phyloP scores from a whole-genome alignment of 2,329 filamentous ascomycete genomes.

The Davidsoniella eucalypti region DNA sequence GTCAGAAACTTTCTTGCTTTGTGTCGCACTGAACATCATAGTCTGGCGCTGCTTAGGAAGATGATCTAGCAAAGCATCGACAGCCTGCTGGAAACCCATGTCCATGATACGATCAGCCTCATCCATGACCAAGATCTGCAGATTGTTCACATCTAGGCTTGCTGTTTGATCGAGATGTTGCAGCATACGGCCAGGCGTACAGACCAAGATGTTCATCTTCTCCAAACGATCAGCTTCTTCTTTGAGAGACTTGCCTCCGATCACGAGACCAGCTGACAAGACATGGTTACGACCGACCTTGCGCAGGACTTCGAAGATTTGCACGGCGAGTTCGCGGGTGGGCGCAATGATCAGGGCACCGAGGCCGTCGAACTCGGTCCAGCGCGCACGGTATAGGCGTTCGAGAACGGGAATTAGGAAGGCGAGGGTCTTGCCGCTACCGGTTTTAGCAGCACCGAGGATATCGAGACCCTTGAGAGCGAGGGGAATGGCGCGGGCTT shows the following conservation, averaged over 20 bases:
- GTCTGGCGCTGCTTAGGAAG: slow-evolving; percentile 76
- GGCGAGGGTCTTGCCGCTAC: slow-evolving; percentile 85
- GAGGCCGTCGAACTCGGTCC: slow-evolving; percentile 79
- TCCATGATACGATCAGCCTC: slow-evolving; percentile 96
- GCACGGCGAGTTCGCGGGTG: slow-evolving; percentile 85
- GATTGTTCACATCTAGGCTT: slow-evolving; percentile 71
- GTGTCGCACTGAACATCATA: slow-evolving; percentile 86
- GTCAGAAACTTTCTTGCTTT: slow-evolving; percentile 87
- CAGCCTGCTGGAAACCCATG: slow-evolving; percentile 82
- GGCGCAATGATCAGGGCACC: slow-evolving; percentile 87
- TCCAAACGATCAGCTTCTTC: slow-evolving; percentile 72
- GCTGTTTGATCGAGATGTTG: slow-evolving; percentile 93
- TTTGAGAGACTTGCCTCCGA: slow-evolving; percentile 78
- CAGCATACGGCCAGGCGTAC: slow-evolving; percentile 84
- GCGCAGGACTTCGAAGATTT: slow-evolving; percentile 87
- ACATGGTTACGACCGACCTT: slow-evolving; percentile 79
- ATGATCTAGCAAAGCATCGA: slow-evolving; percentile 88
- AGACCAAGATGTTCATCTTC: slow-evolving; percentile 94
- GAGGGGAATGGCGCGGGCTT: slow-evolving; percentile 72
- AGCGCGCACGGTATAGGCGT: slow-evolving; percentile 75
- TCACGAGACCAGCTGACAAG: slow-evolving; percentile 85
- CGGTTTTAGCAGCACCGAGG: slow-evolving; percentile 86
- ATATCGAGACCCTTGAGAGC: slow-evolving; percentile 78
- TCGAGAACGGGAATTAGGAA: slow-evolving; percentile 87
- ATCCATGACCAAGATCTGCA: slow-evolving; percentile 86